Evolutionary conservation across 1,139 yeast species (phyloP).

Genomic region (Tardiomyces depauwii): DNA sequence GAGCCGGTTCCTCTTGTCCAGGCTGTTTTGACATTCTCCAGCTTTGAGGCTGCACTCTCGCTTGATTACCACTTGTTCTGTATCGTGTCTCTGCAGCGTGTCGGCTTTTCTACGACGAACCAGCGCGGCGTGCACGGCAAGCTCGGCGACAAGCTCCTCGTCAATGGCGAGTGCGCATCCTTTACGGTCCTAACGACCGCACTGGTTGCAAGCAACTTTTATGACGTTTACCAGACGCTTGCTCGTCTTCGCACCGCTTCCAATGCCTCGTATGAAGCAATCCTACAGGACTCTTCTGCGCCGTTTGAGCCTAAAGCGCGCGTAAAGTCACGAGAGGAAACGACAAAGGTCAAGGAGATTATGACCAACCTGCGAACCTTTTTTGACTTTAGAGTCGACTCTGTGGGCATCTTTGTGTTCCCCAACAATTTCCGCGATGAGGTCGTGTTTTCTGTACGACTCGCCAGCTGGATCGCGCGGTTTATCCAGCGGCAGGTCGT

Average conservation of each 20-base stretch:
- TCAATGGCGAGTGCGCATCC: conserved; percentile 42
- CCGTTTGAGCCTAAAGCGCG: background rate
- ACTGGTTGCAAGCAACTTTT: conserved; percentile 68
- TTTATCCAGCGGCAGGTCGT: background rate
- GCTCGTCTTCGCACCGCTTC: conserved; percentile 66
- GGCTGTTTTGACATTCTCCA: conserved; percentile 45
- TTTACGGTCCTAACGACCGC: conserved; percentile 65
- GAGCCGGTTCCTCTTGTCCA: conserved; percentile 56
- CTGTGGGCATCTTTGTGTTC: conserved; percentile 28
- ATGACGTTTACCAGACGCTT: conserved; percentile 66
- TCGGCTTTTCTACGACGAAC: conserved; percentile 53
- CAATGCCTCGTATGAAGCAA: conserved; percentile 30
- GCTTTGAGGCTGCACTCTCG: conserved; percentile 48
- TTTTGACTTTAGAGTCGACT: conserved; percentile 53
- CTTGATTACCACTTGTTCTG: conserved; percentile 82
- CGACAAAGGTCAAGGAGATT: conserved; percentile 3
- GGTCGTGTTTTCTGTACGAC: background rate
- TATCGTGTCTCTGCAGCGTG: conserved; percentile 40
- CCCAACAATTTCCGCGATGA: background rate
- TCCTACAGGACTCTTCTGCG: background rate
- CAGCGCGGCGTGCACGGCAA: conserved; percentile 30
- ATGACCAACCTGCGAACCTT: conserved; percentile 49
- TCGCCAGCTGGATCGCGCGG: background rate
- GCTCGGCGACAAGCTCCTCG: conserved; percentile 52
- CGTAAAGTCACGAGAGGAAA: conserved; percentile 3